Evolutionary conservation across 352 stramenopile genomes (phyloP), one percentile per base, ranked within the genome.

Genomic region (Pythium insidiosum): DNA sequence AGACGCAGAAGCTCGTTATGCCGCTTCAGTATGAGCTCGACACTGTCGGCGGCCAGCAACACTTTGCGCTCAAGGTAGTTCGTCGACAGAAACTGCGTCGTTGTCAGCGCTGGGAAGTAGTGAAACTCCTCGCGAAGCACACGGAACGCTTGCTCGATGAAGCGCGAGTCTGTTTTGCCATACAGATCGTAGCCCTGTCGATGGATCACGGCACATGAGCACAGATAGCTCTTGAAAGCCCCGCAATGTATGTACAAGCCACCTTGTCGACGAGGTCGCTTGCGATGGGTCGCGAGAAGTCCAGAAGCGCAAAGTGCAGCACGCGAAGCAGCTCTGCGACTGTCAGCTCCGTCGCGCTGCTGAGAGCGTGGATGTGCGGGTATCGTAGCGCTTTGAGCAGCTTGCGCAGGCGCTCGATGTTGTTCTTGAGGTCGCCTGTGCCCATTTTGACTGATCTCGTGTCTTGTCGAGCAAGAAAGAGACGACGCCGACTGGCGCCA

Each of bases 141-240:
- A 12, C 73, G 79, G 50, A 89, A 88, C 18, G 59, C 57, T 43
- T 72, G 68, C 44, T 88, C 76, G 34, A 89, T 68, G 46, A 91
- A 91, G 38, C 75, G 73, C 52, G 61, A 56, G 37, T 91, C 79
- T 22, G 79, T 88, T 57, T 88, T 85, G 18, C 73, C 79, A 23
- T 74, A 81, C 47, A 91, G 42, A 46, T 91, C 74, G 50, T 83
- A 86, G 44, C 70, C 72, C 58, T 71, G 29, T 16, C 1, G 2
- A n/a, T n/a, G n/a, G n/a, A n/a, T n/a, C n/a, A n/a, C n/a, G n/a
- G n/a, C n/a, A n/a, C n/a, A n/a, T n/a, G n/a, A n/a, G n/a, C n/a
- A n/a, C n/a, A n/a, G n/a, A n/a, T n/a, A n/a, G n/a, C n/a, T n/a
- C n/a, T n/a, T n/a, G n/a, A n/a, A n/a, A n/a, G n/a, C n/a, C n/a